A percentile compares a stretch with the other conserved stretches of the same genome.
Evolutionary conservation across 495 filamentous ascomycete genomes (phyloP).

Genomic region (Amphirosellinia nigrospora): DNA sequence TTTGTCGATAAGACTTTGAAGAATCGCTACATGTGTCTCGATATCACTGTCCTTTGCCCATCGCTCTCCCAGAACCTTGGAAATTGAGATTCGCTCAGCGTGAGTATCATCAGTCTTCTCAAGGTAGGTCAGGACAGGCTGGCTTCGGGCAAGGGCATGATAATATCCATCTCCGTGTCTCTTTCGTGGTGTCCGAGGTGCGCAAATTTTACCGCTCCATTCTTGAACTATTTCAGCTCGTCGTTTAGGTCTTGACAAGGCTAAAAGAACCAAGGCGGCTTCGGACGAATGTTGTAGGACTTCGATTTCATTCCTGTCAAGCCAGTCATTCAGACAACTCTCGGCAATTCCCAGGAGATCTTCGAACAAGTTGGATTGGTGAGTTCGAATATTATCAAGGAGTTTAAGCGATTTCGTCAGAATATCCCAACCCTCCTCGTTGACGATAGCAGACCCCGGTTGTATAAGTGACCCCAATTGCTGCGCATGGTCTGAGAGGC

Average conservation of each 20-base stretch:
- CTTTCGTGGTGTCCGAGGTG: slow-evolving; percentile 35
- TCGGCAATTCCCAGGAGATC: slow-evolving; percentile 32
- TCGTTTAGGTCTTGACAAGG: slow-evolving; percentile 39
- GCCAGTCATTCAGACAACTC: slow-evolving; percentile 45
- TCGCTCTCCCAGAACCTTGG: slow-evolving; percentile 38
- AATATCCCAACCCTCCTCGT: slow-evolving; percentile 15
- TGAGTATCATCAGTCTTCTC: slow-evolving; percentile 2
- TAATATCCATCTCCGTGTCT: slow-evolving; percentile 50
- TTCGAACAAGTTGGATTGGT: slow-evolving; percentile 26
- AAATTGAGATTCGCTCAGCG: slow-evolving; percentile 19
- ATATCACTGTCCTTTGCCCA: slow-evolving; percentile 55
- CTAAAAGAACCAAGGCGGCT: slow-evolving; percentile 48
- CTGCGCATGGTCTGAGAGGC: background rate
- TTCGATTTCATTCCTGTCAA: slow-evolving; percentile 49
- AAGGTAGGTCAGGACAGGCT: slow-evolving; percentile 9
- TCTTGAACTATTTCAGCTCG: slow-evolving; percentile 42
- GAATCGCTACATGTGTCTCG: slow-evolving; percentile 64
- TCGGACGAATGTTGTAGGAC: slow-evolving; percentile 49
- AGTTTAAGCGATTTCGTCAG: slow-evolving; percentile 22
- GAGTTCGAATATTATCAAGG: slow-evolving; percentile 19
- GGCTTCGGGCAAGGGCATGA: slow-evolving; percentile 45
- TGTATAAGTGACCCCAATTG: slow-evolving; percentile 17
- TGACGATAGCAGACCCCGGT: slow-evolving; percentile 25
- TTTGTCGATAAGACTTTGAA: slow-evolving; percentile 62
- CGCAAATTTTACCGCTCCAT: slow-evolving; percentile 47